Evolutionary conservation across 352 stramenopile genomes (phyloP).

Genomic region (Chrysophaeum taylorii): DNA sequence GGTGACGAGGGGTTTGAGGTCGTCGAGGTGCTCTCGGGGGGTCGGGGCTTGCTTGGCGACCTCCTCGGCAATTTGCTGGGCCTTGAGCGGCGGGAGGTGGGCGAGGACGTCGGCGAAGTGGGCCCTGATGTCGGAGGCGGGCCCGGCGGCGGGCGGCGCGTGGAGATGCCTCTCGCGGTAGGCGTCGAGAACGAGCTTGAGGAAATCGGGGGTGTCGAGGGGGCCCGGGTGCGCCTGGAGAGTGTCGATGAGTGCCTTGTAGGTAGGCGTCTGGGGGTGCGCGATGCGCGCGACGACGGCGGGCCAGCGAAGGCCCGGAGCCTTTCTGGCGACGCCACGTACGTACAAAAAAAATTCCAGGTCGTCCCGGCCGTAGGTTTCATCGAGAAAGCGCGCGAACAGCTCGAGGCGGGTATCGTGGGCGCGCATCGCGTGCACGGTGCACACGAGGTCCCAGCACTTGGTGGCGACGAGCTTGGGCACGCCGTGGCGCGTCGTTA

Average conservation of each 20-base stretch:
- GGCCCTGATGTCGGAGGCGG: not conserved
- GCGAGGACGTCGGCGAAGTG: not conserved
- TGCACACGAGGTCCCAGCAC: conserved; percentile 33
- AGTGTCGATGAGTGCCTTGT: too few species aligned
- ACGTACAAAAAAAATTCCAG: conserved; percentile 37
- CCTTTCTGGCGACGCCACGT: conserved; percentile 9
- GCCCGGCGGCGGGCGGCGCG: not conserved
- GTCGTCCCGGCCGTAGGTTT: conserved; percentile 36
- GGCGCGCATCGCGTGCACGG: conserved; percentile 18
- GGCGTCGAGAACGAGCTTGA: not conserved
- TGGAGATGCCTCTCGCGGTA: not conserved
- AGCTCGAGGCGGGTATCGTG: conserved; percentile 28
- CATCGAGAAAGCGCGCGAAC: conserved; percentile 35
- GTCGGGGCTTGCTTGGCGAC: not conserved
- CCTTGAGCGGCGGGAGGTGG: not conserved
- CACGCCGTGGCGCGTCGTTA: not conserved
- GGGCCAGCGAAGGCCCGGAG: not conserved
- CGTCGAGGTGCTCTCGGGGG: not conserved
- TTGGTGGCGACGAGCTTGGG: conserved; percentile 26
- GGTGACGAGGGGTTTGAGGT: not conserved
- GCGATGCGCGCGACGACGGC: not conserved
- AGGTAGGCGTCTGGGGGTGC: not conserved
- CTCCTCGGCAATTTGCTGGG: not conserved
- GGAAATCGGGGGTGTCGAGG: not conserved
- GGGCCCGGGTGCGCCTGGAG: not conserved